A percentile compares a stretch with the other conserved stretches of the same genome.
phyloP scores from a whole-genome alignment of 208 protist genomes.

The Acanthamoeba royreba region DNA sequence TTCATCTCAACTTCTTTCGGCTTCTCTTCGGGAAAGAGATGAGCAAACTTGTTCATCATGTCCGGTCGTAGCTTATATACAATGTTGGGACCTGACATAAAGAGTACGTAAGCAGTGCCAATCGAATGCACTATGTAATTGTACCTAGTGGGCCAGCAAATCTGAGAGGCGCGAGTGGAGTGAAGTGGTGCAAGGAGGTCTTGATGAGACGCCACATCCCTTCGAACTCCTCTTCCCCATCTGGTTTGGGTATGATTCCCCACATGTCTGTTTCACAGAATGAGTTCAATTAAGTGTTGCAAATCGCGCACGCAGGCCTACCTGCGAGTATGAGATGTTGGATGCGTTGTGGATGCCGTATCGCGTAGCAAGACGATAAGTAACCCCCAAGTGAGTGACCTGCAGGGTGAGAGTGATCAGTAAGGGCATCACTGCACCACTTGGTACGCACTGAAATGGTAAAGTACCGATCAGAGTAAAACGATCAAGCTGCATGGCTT shows the following conservation, averaged over 20 bases:
- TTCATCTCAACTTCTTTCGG: not conserved
- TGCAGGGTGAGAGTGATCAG: not conserved
- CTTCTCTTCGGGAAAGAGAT: not conserved
- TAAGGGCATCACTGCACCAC: too few species aligned
- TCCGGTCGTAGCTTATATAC: not conserved
- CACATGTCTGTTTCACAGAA: not conserved
- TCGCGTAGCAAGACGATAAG: not conserved
- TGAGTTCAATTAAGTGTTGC: too few species aligned
- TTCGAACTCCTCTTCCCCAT: not conserved
- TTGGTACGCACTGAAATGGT: not conserved
- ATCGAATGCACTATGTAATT: not conserved
- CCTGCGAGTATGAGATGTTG: constrained; percentile 17
- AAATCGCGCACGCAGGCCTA: not conserved
- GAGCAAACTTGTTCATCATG: not conserved
- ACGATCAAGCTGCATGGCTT: not conserved
- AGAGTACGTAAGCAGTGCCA: not conserved
- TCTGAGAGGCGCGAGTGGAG: not conserved
- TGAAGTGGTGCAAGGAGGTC: not conserved
- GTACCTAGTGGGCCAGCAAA: not conserved
- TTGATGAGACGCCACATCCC: not conserved
- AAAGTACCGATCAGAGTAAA: not conserved
- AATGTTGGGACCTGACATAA: not conserved
- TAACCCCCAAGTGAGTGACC: constrained; percentile 53
- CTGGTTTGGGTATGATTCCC: not conserved
- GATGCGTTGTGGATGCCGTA: constrained; percentile 26